Evolutionary conservation across 2,329 filamentous ascomycete genomes (phyloP), one percentile per base, ranked within the genome.

Genomic region (Dactylellina leptospora): DNA sequence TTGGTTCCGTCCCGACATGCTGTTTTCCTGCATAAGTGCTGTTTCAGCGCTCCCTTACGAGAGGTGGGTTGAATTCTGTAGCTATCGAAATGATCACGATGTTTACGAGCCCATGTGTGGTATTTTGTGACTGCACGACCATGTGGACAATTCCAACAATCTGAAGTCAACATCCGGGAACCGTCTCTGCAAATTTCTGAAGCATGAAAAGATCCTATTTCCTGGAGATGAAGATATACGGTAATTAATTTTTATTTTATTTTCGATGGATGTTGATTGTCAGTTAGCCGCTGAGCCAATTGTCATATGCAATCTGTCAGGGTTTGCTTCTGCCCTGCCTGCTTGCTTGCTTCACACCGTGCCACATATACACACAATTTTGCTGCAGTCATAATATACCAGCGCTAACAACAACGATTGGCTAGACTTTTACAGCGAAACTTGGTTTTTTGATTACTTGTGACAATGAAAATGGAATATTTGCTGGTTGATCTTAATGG

Each of bases 311-410:
- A 40, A 40, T 40, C 8, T 6, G 13, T 40, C 4, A 16, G 36
- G 36, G 36, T 40, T 40, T 40, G 36, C 36, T 40, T 40, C 18
- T 40, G 36, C 36, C 13, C 18, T 40, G 18, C 13, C 11, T 40
- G 36, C 36, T 40, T 40, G 36, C 36, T 40, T 40, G 36, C 36
- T 40, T 40, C n/a, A 9, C 13, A 16, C 36, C 36, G 18, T 40
- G 36, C 36, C 36, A 40, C 36, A 40, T 40, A 40, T 40, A 40
- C 18, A 40, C 36, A 40, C n/a, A n/a, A n/a, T n/a, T n/a, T n/a
- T n/a, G n/a, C n/a, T n/a, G n/a, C n/a, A n/a, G n/a, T 40, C 36
- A 11, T 16, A 16, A 40, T 40, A 40, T 40, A 40, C 36, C 36
- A 40, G 36, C 36, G 36, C 11, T 40, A 40, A 40, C 36, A 11